phyloP scores from a whole-genome alignment of 1,139 yeast species.

The Scheffersomyces quercinus region DNA sequence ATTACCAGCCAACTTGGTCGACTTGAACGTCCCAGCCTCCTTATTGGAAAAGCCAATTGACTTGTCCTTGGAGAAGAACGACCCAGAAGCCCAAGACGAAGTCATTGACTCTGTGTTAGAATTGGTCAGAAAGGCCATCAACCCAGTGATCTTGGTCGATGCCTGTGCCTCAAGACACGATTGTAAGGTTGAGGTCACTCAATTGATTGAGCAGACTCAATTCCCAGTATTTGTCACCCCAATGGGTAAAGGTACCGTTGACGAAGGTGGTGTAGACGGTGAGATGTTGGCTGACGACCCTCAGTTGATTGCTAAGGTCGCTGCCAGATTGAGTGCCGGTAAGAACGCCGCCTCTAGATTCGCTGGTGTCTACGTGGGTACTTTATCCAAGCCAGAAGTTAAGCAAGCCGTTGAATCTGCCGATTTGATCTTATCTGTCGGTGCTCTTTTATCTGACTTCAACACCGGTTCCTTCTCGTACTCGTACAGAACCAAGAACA shows the following conservation, averaged over 20 bases:
- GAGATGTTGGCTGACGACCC: slow-evolving; percentile 29
- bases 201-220: slow-evolving; percentile 66
- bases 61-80: slow-evolving; percentile 61
- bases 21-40: slow-evolving; percentile 56
- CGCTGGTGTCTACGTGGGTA: slow-evolving; percentile 87
- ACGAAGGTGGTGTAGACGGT: slow-evolving; percentile 53
- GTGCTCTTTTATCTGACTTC: slow-evolving; percentile 84
- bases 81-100: slow-evolving; percentile 69
- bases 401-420: slow-evolving; percentile 74
- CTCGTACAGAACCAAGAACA: slow-evolving; percentile 74
- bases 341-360: slow-evolving; percentile 58
- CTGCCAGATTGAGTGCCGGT: slow-evolving; percentile 24
- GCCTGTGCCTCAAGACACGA: slow-evolving; percentile 85
- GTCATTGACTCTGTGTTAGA: slow-evolving; percentile 58
- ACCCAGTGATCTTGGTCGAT: slow-evolving; percentile 79
- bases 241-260: slow-evolving; percentile 83
- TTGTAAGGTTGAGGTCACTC: slow-evolving; percentile 60
- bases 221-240: slow-evolving; percentile 88
- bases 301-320: slow-evolving; percentile 23
- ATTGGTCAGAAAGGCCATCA: slow-evolving; percentile 56
- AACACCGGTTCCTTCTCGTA: slow-evolving; percentile 89
- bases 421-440: slow-evolving; percentile 76
- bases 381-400: slow-evolving; percentile 73
- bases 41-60: slow-evolving; percentile 66
- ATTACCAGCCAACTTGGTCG: slow-evolving; percentile 79